Evolutionary conservation across 768 basidiomycete species (phyloP).

Genomic region (Pulveroboletus ravenelii): DNA sequence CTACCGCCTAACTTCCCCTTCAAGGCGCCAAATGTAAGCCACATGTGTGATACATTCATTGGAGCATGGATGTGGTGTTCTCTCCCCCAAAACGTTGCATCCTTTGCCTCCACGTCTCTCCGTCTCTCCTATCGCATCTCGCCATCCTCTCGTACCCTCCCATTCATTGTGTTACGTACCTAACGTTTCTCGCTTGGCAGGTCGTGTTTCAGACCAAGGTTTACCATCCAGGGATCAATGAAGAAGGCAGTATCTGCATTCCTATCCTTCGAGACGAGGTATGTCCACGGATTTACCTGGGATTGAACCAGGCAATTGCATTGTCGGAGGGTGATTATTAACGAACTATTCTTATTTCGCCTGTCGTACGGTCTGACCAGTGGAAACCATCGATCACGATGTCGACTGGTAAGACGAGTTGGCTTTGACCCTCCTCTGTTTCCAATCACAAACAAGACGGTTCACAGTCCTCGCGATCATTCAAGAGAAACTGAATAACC

Average conservation of each 20-base stretch:
- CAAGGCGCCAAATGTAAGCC: constrained; percentile 71
- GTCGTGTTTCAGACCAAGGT: constrained; percentile 83
- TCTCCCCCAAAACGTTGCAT: constrained; percentile 21
- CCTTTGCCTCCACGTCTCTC: background rate
- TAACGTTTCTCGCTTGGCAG: constrained; percentile 34
- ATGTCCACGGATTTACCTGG: constrained; percentile 22
- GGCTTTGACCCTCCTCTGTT: background rate
- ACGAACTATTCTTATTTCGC: background rate
- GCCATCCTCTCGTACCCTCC: background rate
- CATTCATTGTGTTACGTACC: constrained; percentile 16
- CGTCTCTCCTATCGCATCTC: constrained; percentile 1
- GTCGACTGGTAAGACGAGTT: constrained; percentile 50
- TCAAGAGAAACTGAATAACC: constrained; percentile 84
- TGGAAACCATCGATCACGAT: constrained; percentile 83
- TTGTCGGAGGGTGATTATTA: constrained; percentile 1
- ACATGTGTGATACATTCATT: constrained; percentile 3
- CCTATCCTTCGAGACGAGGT: constrained; percentile 83
- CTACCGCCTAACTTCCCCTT: constrained; percentile 83
- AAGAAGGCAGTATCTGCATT: constrained; percentile 82
- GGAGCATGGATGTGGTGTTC: background rate
- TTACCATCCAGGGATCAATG: constrained; percentile 88
- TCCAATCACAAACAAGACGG: constrained; percentile 7
- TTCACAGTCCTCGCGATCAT: constrained; percentile 64
- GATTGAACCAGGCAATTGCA: background rate
- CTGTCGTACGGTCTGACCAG: constrained; percentile 33